phyloP scores from a whole-genome alignment of 2,329 filamentous ascomycete species.

The Ramichloridium luteum region DNA sequence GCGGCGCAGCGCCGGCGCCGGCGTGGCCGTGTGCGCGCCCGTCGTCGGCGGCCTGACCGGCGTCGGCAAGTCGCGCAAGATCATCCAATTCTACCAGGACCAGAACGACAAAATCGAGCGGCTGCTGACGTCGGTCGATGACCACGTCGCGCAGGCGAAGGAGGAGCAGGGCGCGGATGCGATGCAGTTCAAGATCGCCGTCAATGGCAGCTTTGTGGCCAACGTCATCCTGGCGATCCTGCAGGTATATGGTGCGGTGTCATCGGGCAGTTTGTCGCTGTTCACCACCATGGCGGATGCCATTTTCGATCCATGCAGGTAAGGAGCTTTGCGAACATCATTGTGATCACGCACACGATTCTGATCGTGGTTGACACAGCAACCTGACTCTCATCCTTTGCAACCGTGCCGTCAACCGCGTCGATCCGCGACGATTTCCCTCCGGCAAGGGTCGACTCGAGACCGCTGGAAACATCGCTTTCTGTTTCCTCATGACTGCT shows the following conservation, averaged over 20 bases:
- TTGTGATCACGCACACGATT: not conserved
- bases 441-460: constrained; percentile 89
- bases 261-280: constrained; percentile 81
- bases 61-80: constrained; percentile 37
- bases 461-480: constrained; percentile 89
- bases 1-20: too few relatives aligned
- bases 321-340: not conserved
- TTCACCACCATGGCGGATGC: constrained; percentile 97
- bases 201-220: constrained; percentile 58
- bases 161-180: constrained; percentile 73
- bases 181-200: constrained; percentile 58
- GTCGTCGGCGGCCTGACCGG: constrained; percentile 31
- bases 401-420: constrained; percentile 74
- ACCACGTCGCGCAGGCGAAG: constrained; percentile 70
- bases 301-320: constrained; percentile 59
- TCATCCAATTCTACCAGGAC: constrained; percentile 73
- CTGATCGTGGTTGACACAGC: constrained; percentile 42
- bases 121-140: constrained; percentile 82
- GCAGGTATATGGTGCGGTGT: constrained; percentile 78
- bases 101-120: constrained; percentile 93
- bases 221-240: constrained; percentile 68
- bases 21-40: constrained; percentile 27
- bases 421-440: constrained; percentile 77
- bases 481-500: constrained; percentile 90
- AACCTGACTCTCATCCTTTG: constrained; percentile 80